phyloP scores from a whole-genome alignment of 441 rosid species.

The Brassica balearica region DNA sequence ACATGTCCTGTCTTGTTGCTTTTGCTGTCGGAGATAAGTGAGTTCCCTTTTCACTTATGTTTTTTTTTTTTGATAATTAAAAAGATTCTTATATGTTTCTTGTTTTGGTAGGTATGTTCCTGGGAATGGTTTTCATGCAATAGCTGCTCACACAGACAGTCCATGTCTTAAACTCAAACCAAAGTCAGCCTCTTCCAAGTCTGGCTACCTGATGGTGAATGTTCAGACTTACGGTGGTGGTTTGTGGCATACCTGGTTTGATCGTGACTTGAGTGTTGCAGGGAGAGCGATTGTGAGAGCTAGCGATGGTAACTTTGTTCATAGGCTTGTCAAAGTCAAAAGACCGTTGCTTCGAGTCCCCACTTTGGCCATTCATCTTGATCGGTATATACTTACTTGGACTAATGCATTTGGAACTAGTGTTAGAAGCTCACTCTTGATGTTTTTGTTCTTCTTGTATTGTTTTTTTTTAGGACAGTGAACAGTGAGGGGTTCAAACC shows the following conservation, averaged over 20 bases:
- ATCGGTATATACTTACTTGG: constrained; percentile 61
- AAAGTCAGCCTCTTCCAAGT: constrained; percentile 82
- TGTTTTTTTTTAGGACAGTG: constrained; percentile 66
- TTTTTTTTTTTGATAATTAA: background rate
- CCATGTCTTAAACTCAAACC: constrained; percentile 96
- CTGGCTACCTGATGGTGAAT: constrained; percentile 85
- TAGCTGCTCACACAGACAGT: constrained; percentile 97
- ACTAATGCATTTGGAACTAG: background rate
- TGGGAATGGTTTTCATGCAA: constrained; percentile 85
- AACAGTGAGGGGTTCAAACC: constrained; percentile 95
- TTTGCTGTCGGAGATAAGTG: constrained; percentile 91
- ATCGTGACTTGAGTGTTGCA: constrained; percentile 94
- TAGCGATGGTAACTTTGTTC: constrained; percentile 69
- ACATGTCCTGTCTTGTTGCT: constrained; percentile 93
- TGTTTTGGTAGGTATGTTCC: constrained; percentile 67
- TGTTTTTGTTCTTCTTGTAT: constrained; percentile 41
- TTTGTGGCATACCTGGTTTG: constrained; percentile 99
- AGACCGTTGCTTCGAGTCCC: constrained; percentile 88
- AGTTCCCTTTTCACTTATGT: constrained; percentile 37
- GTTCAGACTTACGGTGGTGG: constrained; percentile 98
- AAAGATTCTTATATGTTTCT: background rate
- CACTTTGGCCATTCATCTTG: constrained; percentile 93
- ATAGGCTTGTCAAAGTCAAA: constrained; percentile 83
- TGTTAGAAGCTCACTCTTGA: constrained; percentile 31
- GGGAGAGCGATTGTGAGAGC: constrained; percentile 85